Evolutionary conservation across 306 rosid species (phyloP).

Genomic region (Begonia loranthoides): DNA sequence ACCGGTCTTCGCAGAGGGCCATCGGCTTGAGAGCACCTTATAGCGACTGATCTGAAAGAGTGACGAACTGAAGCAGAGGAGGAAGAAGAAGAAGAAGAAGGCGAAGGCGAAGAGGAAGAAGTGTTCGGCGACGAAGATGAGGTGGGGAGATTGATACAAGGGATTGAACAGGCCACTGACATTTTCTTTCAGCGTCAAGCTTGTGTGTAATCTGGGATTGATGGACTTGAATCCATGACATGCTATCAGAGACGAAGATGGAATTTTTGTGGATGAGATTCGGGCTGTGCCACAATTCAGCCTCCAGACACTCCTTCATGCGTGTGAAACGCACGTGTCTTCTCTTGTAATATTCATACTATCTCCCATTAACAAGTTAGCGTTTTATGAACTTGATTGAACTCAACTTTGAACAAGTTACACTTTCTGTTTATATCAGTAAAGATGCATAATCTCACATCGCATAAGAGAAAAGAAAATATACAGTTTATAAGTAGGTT

Average conservation of each 20-base stretch:
- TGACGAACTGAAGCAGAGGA: conserved; percentile 17
- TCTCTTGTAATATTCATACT: too few species aligned
- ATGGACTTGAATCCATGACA: neutral
- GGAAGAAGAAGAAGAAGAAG: conserved; percentile 26
- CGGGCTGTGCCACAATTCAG: too few species aligned
- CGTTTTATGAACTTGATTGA: too few species aligned
- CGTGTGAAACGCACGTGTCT: too few species aligned
- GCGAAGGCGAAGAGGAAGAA: conserved; percentile 27
- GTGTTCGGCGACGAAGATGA: conserved; percentile 31
- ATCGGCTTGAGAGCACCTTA: conserved; percentile 65
- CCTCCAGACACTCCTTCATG: too few species aligned
- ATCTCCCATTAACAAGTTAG: too few species aligned
- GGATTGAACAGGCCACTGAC: conserved; percentile 69
- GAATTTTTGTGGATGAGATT: neutral
- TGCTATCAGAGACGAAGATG: neutral
- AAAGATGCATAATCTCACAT: too few species aligned
- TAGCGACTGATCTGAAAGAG: conserved; percentile 9
- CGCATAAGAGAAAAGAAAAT: too few species aligned
- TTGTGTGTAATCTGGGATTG: neutral
- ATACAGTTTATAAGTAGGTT: too few species aligned
- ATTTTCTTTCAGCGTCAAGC: conserved; percentile 13
- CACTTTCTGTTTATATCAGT: too few species aligned
- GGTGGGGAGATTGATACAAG: conserved; percentile 52
- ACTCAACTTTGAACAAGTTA: too few species aligned
- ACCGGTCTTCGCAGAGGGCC: conserved; percentile 91